Conservation (phyloP, 2,329 filamentous ascomycete genomes). For the Ascomycota sp. region DNA sequence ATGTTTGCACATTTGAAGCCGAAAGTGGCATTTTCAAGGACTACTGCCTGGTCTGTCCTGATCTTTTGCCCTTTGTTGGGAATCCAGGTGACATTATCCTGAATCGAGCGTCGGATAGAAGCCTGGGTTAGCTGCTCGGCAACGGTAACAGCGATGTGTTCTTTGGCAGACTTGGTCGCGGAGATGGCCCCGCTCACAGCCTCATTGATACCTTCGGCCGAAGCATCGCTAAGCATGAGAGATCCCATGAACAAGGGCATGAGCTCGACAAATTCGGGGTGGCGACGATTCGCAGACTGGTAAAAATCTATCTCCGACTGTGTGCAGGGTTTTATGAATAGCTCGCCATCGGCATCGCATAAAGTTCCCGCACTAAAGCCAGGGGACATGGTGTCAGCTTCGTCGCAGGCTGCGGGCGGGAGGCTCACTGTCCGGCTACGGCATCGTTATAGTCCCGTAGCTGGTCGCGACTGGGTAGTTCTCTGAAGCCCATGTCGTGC, state of each 20-base stretch:
- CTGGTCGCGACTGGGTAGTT: constrained; percentile 35
- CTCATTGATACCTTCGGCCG: constrained; percentile 27
- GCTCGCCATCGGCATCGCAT: constrained; percentile 59
- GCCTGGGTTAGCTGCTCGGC: constrained; percentile 11
- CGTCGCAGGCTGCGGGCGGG: neutral
- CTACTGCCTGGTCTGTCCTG: constrained; percentile 58
- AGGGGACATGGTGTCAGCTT: neutral
- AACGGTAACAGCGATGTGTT: constrained; percentile 13
- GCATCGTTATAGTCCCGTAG: constrained; percentile 53
- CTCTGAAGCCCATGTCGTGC: constrained; percentile 8
- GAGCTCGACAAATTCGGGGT: constrained; percentile 55
- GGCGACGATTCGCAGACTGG: constrained; percentile 42
- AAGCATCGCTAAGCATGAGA: constrained; percentile 42
- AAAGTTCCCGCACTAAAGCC: constrained; percentile 66
- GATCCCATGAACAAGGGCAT: constrained; percentile 78
- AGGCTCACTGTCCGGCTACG: constrained; percentile 65
- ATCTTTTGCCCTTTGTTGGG: constrained; percentile 39
- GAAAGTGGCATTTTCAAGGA: constrained; percentile 64
- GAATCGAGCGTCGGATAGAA: constrained; percentile 2
- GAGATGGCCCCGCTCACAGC: constrained; percentile 22
- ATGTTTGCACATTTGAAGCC: constrained; percentile 78
- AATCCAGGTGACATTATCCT: constrained; percentile 17
- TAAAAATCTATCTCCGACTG: constrained; percentile 77
- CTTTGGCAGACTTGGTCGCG: constrained; percentile 11
- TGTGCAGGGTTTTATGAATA: constrained; percentile 91